Base-by-base conservation (phyloP, 106 monocot genomes). In the Dioscorea zingiberensis region DNA sequence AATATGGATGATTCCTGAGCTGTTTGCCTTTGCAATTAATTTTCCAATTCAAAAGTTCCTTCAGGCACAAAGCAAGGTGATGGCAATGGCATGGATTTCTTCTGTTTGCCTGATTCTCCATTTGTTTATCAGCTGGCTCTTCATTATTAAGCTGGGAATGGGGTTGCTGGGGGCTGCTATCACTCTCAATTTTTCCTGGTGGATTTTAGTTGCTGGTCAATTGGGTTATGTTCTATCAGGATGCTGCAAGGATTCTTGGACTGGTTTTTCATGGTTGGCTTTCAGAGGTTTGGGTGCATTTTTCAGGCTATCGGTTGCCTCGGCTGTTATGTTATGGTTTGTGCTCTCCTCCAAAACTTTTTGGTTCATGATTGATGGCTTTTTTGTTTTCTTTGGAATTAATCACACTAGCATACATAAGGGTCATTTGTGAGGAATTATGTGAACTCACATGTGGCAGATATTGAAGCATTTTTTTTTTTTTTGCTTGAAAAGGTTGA, bases 291-390 rank as follows among this genome's bases (percentile, higher is more conserved):
- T 80, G n/a, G 3, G 21, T n/a, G 30, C 32, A 21, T 78, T 78
- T 62, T 26, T 78, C 23, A 27, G 68, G 23, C 61, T 78, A 2
- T 78, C 78, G 0, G 13, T 75, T 13, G 74, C 80, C n/a, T 80
- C 80, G 10, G 80, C 70, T 71, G 80, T 80, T 38, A 80, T 80
- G 80, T 45, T 80, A 24, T 80, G 80, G 80, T 80, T 22, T 68
- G 69, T 48, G 15, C n/a, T 49, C 54, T 79, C 60, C 30, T 18
- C 14, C 7, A 56, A 38, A 22, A 8, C 24, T 59, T 64, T 7
- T 21, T 28, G 60, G 24, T 13, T 58, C 19, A 53, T 53, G 16
- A 16, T 19, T 53, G 51, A 16, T 13, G 4, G 13, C 19, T 53
- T 53, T 2, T 49, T 49, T 9, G 17, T 49, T 3, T 7, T n/a